A percentile compares a stretch with the other conserved stretches of the same genome.
Conservation (phyloP, 75 land plant species). For the Pinus albicaulis region DNA sequence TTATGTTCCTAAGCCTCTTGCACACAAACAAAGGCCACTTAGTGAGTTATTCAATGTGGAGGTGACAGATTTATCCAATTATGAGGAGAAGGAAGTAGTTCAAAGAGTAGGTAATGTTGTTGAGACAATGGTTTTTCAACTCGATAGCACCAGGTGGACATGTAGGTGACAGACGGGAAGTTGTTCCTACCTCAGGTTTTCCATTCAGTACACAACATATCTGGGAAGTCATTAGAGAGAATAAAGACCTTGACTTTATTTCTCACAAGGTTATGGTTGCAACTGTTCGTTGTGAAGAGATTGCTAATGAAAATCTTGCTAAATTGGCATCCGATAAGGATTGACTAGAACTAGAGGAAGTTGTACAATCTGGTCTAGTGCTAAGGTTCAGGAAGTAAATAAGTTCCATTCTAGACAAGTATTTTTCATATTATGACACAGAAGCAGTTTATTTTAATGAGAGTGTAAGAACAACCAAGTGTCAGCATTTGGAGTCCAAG, state of each 20-base stretch:
- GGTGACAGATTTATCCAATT: conserved; percentile 75
- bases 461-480: no score
- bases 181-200: conserved; percentile 90
- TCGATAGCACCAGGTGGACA: conserved; percentile 91
- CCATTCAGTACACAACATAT: conserved; percentile 84
- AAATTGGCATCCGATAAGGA: no score
- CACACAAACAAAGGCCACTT: conserved; percentile 70
- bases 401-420: no score
- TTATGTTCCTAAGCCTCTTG: conserved; percentile 59
- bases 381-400: no score
- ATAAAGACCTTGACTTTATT: conserved; percentile 88
- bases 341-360: no score
- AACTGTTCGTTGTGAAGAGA: conserved; percentile 96
- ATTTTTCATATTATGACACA: no score
- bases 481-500: no score
- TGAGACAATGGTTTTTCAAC: conserved; percentile 66
- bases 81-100: conserved; percentile 88
- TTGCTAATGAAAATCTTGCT: conserved; percentile 93
- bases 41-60: conserved; percentile 73
- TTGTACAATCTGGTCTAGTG: no score
- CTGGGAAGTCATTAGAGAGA: conserved; percentile 89
- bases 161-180: conserved; percentile 88
- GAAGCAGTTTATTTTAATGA: no score
- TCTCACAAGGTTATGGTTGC: conserved; percentile 99
- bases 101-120: conserved; percentile 64